Evolutionary conservation across 129 eudicot species (phyloP).

Genomic region (Chrysanthemum makinoi): DNA sequence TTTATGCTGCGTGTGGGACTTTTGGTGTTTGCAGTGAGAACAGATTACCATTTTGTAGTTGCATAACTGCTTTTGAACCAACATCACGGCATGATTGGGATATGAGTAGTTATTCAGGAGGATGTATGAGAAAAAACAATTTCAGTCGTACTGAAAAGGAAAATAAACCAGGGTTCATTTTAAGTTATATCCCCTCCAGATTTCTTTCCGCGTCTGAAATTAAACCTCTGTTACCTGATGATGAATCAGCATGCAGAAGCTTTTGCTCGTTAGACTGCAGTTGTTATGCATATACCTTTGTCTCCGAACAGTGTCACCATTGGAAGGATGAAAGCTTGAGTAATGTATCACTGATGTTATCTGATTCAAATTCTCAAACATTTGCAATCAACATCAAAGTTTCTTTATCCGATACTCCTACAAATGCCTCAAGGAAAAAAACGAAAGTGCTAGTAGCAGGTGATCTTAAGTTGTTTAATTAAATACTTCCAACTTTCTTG

Average conservation of each 20-base stretch:
- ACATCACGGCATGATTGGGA: conserved; percentile 26
- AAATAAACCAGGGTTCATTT: neutral
- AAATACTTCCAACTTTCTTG: neutral
- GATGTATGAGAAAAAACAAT: conserved; percentile 29
- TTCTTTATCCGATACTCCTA: conserved; percentile 6
- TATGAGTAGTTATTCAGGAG: conserved; percentile 17
- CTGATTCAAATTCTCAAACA: conserved; percentile 42
- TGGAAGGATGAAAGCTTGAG: conserved; percentile 51
- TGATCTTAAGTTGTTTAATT: neutral
- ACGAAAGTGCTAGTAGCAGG: neutral
- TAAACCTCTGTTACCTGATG: conserved; percentile 1
- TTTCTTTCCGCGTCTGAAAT: neutral
- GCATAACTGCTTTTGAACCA: conserved; percentile 35
- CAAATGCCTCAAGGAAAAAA: neutral
- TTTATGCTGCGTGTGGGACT: conserved; percentile 35
- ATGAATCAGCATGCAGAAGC: conserved; percentile 22
- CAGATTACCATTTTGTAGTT: conserved; percentile 9
- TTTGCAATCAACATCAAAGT: conserved; percentile 20
- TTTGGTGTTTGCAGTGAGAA: conserved; percentile 25
- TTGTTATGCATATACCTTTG: conserved; percentile 26
- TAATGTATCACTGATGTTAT: conserved; percentile 23
- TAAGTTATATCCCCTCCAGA: neutral
- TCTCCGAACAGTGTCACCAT: conserved; percentile 28
- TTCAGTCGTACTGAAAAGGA: neutral
- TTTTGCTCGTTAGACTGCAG: conserved; percentile 22